Conservation (phyloP, 176 grass and related monocot species). For the Aechmea fasciata region DNA sequence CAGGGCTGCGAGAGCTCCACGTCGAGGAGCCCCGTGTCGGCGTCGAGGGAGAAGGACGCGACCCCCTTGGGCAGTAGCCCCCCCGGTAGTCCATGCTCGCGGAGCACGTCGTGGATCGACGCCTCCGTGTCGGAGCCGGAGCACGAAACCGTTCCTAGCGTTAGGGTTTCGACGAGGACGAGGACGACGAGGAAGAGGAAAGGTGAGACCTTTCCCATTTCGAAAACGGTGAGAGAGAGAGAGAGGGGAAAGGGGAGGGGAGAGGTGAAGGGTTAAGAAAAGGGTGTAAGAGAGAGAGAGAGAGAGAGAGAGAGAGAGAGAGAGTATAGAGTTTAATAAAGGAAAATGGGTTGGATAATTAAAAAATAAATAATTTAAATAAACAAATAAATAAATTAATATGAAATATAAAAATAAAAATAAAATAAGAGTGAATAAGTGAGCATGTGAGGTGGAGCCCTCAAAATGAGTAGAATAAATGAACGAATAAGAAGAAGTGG, state of each 20-base stretch:
- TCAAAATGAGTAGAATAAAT: no score
- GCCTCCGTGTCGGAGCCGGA: background rate
- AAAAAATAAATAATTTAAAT: no score
- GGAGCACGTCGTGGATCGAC: slow-evolving; percentile 56
- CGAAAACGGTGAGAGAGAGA: background rate
- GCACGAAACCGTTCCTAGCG: slow-evolving; percentile 7
- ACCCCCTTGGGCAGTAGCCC: slow-evolving; percentile 63
- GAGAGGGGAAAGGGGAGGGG: background rate
- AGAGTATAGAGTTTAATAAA: no score
- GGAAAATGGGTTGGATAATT: no score
- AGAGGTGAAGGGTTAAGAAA: background rate
- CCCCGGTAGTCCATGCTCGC: slow-evolving; percentile 52
- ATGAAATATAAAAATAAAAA: no score
- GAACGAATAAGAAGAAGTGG: no score
- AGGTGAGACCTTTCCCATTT: slow-evolving; percentile 39
- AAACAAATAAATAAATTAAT: no score
- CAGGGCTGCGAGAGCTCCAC: slow-evolving; percentile 51
- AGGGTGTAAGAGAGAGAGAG: no score
- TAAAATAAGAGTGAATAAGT: no score
- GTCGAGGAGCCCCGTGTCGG: slow-evolving; percentile 47
- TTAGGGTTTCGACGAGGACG: slow-evolving; percentile 2
- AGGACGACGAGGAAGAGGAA: slow-evolving; percentile 6
- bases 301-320: no score
- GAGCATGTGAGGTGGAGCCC: no score
- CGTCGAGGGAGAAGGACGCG: slow-evolving; percentile 41